These are phyloP conservation scores for Polytrichum formosum DNA, from an alignment of 225 moss, liverwort and hornwort genomes.

Conservation along the genomic window DNA sequence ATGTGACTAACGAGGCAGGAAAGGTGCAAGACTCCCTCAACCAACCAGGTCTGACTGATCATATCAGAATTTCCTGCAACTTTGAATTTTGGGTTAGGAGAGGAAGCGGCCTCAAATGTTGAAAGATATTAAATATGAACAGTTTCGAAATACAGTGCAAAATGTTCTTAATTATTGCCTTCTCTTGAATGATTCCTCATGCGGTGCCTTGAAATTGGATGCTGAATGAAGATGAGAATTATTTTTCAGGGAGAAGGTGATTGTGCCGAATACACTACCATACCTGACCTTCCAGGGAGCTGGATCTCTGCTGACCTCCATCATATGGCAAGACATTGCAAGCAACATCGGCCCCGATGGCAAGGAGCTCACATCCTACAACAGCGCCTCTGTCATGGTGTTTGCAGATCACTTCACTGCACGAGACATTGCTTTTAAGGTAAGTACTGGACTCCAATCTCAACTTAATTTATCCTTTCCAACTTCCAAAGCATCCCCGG, in stretches of 20 bases:
- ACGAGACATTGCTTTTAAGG: conserved; percentile 53
- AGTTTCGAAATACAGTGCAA: not conserved
- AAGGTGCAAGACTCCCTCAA: too few species aligned
- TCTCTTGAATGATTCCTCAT: not conserved
- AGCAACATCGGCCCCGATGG: conserved; percentile 49
- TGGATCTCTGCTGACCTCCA: conserved; percentile 33
- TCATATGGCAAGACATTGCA: conserved; percentile 44
- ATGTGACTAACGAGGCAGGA: too few species aligned
- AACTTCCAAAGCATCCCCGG: too few species aligned
- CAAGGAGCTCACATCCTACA: conserved; percentile 33
- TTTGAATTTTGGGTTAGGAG: not conserved
- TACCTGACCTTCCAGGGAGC: conserved; percentile 56
- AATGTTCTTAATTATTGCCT: not conserved
- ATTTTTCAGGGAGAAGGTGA: conserved; percentile 43
- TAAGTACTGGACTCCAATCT: conserved; percentile 2
- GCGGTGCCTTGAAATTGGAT: not conserved
- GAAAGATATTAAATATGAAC: too few species aligned
- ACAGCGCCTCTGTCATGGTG: conserved; percentile 47
- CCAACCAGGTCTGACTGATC: not conserved
- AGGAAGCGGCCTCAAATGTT: not conserved
- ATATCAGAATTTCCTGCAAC: not conserved
- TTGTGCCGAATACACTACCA: conserved; percentile 34
- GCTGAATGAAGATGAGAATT: not conserved
- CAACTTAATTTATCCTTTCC: too few species aligned
- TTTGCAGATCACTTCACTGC: conserved; percentile 51